These are phyloP conservation scores for Coemansia sp. DNA, from an alignment of 192 early-diverging fungal genomes.

Conservation along the genomic window DNA sequence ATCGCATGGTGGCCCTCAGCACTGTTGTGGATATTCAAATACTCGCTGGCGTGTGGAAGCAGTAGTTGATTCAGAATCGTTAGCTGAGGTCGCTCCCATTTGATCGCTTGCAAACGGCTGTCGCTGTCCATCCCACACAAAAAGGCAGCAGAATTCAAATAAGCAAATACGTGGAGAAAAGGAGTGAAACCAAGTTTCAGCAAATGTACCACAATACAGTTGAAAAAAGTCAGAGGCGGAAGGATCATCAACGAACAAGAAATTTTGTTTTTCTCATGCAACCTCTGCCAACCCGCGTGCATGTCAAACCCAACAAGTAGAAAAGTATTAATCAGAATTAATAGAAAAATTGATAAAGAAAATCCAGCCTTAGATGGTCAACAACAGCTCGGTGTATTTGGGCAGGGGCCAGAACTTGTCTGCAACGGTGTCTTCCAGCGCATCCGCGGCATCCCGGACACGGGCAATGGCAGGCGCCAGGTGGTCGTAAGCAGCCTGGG, in stretches of 20 bases:
- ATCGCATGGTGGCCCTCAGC: conserved; percentile 83
- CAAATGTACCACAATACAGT: too few relatives aligned
- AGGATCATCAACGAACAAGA: too few relatives aligned
- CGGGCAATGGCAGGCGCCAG: conserved; percentile 73
- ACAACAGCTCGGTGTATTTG: conserved; percentile 93
- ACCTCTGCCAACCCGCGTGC: too few relatives aligned
- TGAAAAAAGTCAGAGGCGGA: too few relatives aligned
- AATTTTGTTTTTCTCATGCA: too few relatives aligned
- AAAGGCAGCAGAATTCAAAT: background rate
- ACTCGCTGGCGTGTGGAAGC: conserved; percentile 81
- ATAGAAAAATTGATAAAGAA: conserved; percentile 5
- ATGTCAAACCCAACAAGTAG: too few relatives aligned
- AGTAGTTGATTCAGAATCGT: conserved; percentile 89
- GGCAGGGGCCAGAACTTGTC: conserved; percentile 97
- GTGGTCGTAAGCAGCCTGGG: conserved; percentile 59
- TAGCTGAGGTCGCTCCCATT: conserved; percentile 55
- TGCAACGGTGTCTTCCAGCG: conserved; percentile 74
- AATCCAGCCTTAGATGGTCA: conserved; percentile 57
- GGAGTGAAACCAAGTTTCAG: background rate
- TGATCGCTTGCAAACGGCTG: conserved; percentile 41
- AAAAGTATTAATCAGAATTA: background rate
- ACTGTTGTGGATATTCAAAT: conserved; percentile 63
- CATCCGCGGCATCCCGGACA: conserved; percentile 68
- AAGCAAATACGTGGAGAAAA: background rate
- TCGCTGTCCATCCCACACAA: background rate